phyloP scores from a whole-genome alignment of 2,329 filamentous ascomycete genomes.

The Fusarium irregulare region DNA sequence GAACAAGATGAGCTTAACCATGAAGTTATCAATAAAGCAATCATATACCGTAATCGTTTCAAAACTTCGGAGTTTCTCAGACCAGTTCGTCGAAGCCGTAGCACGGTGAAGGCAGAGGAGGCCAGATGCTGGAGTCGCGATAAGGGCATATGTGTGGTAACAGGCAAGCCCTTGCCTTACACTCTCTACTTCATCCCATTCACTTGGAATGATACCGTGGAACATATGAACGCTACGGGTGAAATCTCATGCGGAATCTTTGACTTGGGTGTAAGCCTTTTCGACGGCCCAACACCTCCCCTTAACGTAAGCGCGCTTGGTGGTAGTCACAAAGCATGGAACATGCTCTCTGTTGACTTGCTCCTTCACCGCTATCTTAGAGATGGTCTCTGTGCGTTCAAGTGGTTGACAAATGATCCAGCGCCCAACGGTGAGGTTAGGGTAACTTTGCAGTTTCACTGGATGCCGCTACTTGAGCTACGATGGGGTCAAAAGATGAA shows the following conservation, averaged over 20 bases:
- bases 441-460: no score
- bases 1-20: no score
- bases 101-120: background rate
- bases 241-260: accelerated
- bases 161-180: background rate
- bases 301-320: accelerated
- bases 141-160: background rate
- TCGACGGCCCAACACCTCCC: accelerated
- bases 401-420: background rate
- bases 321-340: background rate
- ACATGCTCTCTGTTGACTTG: background rate
- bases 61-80: accelerated
- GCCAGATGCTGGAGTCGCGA: background rate
- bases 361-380: accelerated
- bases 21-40: no score
- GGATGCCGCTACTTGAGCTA: no score
- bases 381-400: background rate
- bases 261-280: accelerated
- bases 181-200: background rate
- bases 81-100: background rate
- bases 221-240: background rate
- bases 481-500: no score
- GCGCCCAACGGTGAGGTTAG: accelerated
- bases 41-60: no score
- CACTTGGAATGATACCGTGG: background rate